Percentiles rank a stretch among this genome's conserved stretches.
Conservation (phyloP, 164 flowering plant species). For the Hamamelis virginiana region DNA sequence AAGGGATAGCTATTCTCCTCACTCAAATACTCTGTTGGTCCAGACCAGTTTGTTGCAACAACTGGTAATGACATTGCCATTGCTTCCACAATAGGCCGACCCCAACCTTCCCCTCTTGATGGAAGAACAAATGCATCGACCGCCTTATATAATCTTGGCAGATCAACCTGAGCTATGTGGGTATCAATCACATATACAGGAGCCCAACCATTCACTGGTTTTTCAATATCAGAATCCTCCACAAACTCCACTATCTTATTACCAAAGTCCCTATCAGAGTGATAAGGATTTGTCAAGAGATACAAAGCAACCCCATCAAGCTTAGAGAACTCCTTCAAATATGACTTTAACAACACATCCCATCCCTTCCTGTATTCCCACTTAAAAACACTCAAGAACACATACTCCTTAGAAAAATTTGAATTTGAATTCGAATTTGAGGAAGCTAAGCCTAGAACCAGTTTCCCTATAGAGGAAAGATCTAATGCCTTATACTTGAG, state of each 20-base stretch:
- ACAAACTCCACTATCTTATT: conserved; percentile 60
- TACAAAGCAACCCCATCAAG: conserved; percentile 54
- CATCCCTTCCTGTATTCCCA: conserved; percentile 89
- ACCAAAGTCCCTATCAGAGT: conserved; percentile 52
- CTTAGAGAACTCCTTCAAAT: conserved; percentile 56
- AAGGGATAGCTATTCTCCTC: conserved; percentile 65
- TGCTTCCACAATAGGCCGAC: conserved; percentile 74
- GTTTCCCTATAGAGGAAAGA: conserved; percentile 30
- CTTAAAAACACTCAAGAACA: conserved; percentile 77
- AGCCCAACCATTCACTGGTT: conserved; percentile 61
- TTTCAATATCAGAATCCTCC: conserved; percentile 36
- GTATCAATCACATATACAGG: conserved; percentile 51
- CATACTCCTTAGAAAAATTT: conserved; percentile 29
- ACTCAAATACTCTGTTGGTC: conserved; percentile 69
- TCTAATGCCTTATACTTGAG: conserved; percentile 41
- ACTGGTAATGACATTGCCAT: conserved; percentile 82
- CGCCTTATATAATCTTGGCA: conserved; percentile 60
- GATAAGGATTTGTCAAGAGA: conserved; percentile 65
- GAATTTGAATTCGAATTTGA: background rate
- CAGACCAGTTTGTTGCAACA: conserved; percentile 81
- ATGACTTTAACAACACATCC: conserved; percentile 71
- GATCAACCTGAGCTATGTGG: conserved; percentile 64
- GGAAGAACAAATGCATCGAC: conserved; percentile 78
- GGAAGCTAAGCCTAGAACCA: conserved; percentile 36
- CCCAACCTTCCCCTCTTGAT: conserved; percentile 88